Evolutionary conservation across 1,284 basidiomycete genomes (phyloP).

Genomic region (Ceratorhiza oryzae-sativae): DNA sequence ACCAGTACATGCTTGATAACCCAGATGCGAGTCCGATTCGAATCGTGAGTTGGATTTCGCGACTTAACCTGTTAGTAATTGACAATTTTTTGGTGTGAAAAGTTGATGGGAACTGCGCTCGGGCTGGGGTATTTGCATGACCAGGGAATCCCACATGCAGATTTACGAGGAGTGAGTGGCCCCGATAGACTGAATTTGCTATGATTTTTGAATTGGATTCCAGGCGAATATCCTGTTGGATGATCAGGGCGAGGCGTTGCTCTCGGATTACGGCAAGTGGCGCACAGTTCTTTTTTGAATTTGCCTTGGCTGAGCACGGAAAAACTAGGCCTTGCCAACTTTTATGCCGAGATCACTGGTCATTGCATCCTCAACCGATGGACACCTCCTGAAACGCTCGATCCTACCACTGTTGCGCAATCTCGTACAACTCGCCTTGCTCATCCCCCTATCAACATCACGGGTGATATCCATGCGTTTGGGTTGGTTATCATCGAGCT

Average conservation of each 20-base stretch:
- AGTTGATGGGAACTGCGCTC: constrained; percentile 29
- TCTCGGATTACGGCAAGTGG: constrained; percentile 23
- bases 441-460: constrained; percentile 35
- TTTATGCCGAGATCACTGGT: constrained; percentile 32
- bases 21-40: constrained; percentile 32
- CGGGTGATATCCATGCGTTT: constrained; percentile 35
- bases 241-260: constrained; percentile 35
- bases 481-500: constrained; percentile 34
- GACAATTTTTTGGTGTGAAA: not conserved
- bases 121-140: constrained; percentile 32
- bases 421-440: constrained; percentile 29
- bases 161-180: constrained; percentile 22
- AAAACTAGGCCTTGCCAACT: constrained; percentile 22
- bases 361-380: constrained; percentile 36
- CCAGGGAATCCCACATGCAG: constrained; percentile 32
- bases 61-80: too few relatives aligned
- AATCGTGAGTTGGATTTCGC: constrained; percentile 26
- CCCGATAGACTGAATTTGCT: not conserved
- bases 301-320: not conserved
- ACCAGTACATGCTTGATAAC: constrained; percentile 31
- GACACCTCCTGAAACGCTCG: constrained; percentile 31
- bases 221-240: constrained; percentile 31
- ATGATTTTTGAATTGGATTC: not conserved
- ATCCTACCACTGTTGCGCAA: constrained; percentile 34
- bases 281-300: not conserved